Evolutionary conservation across 2,329 filamentous ascomycete genomes (phyloP), one percentile per base, ranked within the genome.

Genomic region (Colletotrichum higginsianum): DNA sequence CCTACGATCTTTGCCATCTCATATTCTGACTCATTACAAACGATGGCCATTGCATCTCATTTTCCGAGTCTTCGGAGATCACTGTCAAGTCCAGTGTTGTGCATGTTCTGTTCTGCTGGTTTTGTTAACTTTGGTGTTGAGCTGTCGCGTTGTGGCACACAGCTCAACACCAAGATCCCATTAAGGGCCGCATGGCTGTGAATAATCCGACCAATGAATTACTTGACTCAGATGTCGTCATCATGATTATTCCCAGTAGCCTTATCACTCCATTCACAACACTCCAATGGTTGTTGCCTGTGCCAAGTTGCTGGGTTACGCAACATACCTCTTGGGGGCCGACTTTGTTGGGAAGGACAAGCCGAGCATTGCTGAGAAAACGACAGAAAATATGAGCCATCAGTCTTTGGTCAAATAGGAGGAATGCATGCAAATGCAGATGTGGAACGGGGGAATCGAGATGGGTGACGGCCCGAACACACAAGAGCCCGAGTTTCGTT

Each of bases 381-480:
- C 4, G 9, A 16, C 12, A 8, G n/a, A 38, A 4, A n/a, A 6
- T 16, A 9, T 8, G 8, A 26, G 18, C 46, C 13, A 35, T 42
- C 15, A 12, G 15, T 35, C 3, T 9, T 38, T 12, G 30, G 44
- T 38, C 13, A 38, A 49, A 38, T 9, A 6, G 23, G 18, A 23
- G 30, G 46, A 26, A 52, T 52, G 21, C 16, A 52, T 13, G 13
- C 21, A 3, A n/a, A 68, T 68, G 68, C n/a, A 35, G 47, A 63
- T 61, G 15, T 16, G 23, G 26, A 35, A 71, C 42, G 12, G 6
- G 18, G 9, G 38, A 16, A 35, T 15, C 18, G 26, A 38, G 55
- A 40, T 21, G 38, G 4, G 44, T 2, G 44, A 44, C 46, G 49
- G 49, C 4, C 38, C 38, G 23, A 55, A 42, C 21, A 35, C n/a